A percentile compares a stretch with the other conserved stretches of the same genome.
Conservation (phyloP, 495 filamentous ascomycete species). For the Hypoxylon rickii region DNA sequence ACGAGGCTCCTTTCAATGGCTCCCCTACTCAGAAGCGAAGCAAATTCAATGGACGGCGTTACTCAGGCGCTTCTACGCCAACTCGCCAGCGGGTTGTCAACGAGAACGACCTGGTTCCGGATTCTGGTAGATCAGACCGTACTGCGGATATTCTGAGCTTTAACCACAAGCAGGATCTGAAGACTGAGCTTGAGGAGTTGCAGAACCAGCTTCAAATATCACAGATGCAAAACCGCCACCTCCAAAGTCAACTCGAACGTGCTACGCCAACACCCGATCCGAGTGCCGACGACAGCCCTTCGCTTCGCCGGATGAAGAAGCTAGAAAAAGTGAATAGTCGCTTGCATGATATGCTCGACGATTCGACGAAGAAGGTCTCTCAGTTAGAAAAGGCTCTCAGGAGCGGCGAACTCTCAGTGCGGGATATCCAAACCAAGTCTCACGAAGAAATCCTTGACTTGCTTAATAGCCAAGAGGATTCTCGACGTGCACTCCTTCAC, state of each 20-base stretch:
- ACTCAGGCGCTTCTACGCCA: constrained; percentile 76
- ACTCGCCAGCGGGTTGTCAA: constrained; percentile 67
- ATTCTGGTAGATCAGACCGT: constrained; percentile 84
- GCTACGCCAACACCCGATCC: constrained; percentile 58
- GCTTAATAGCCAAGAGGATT: constrained; percentile 91
- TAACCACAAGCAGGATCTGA: constrained; percentile 88
- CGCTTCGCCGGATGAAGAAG: constrained; percentile 81
- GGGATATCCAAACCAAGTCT: constrained; percentile 90
- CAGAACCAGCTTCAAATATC: constrained; percentile 95
- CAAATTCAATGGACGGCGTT: constrained; percentile 72
- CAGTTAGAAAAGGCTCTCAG: constrained; percentile 84
- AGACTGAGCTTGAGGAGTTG: constrained; percentile 85
- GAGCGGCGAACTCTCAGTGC: constrained; percentile 85
- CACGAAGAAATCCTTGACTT: constrained; percentile 95
- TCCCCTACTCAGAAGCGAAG: constrained; percentile 78
- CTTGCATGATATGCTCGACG: constrained; percentile 92
- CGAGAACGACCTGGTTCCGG: constrained; percentile 61
- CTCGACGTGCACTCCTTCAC: constrained; percentile 77
- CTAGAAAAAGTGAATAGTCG: constrained; percentile 90
- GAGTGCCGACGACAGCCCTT: constrained; percentile 80
- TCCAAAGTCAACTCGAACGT: constrained; percentile 84
- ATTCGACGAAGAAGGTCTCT: constrained; percentile 92
- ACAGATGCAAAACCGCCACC: constrained; percentile 94
- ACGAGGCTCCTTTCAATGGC: constrained; percentile 74
- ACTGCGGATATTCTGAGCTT: constrained; percentile 89